Evolutionary conservation across 139 green algal genomes (phyloP).

Genomic region (Coccomyxa sp.): DNA sequence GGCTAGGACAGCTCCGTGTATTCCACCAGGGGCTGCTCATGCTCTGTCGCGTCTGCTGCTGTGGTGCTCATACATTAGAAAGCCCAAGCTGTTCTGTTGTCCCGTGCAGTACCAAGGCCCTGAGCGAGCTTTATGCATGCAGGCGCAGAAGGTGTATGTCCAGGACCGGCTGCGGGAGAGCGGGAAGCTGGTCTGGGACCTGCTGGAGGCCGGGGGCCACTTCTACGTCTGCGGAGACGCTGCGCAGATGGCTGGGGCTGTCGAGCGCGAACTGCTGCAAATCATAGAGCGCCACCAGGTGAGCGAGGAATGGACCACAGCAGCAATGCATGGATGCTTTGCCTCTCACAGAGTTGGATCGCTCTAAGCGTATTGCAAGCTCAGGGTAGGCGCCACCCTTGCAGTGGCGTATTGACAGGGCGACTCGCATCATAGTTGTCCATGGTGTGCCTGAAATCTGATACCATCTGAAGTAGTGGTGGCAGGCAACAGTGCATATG

Average conservation of each 20-base stretch:
- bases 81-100: neutral
- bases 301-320: neutral
- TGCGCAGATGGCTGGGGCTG: slow-evolving; percentile 64
- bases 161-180: slow-evolving; percentile 78
- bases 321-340: neutral
- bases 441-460: neutral
- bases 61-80: neutral
- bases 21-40: no score
- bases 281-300: slow-evolving; percentile 28
- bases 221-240: slow-evolving; percentile 93
- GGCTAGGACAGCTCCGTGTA: no score
- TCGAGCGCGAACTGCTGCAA: slow-evolving; percentile 48
- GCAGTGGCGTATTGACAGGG: no score
- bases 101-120: no score
- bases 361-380: neutral
- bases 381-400: neutral
- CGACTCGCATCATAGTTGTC: neutral
- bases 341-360: neutral
- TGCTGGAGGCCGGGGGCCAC: slow-evolving; percentile 67
- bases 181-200: slow-evolving; percentile 56
- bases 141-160: slow-evolving; percentile 88
- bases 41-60: neutral
- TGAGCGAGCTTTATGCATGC: no score
- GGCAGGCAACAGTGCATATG: neutral
- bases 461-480: neutral